phyloP scores from a whole-genome alignment of 2,329 filamentous ascomycete genomes.

The Aspergillus persii region DNA sequence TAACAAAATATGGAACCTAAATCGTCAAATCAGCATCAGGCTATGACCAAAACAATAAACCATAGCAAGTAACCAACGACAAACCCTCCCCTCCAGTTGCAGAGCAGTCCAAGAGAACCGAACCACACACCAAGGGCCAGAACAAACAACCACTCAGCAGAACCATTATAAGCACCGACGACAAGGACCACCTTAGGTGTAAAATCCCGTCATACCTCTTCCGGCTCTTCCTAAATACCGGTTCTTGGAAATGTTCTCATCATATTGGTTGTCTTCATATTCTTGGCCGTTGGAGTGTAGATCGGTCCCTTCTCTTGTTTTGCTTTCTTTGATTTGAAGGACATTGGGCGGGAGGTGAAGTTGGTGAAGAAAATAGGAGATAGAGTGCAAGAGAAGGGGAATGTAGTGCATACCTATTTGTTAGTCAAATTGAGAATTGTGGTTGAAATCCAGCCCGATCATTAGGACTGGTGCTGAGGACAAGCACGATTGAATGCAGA shows the following conservation, averaged over 20 bases:
- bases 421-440: not conserved
- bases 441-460: not conserved
- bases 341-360: not conserved
- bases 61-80: not conserved
- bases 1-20: not conserved
- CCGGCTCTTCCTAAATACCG: slow-evolving; percentile 49
- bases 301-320: not conserved
- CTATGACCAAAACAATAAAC: not conserved
- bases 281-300: slow-evolving; percentile 8
- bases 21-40: not conserved
- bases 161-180: slow-evolving; percentile 51
- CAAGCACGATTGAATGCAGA: not conserved
- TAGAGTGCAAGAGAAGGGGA: not conserved
- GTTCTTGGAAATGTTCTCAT: slow-evolving; percentile 44
- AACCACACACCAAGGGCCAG: slow-evolving; percentile 5
- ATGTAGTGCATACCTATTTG: not conserved
- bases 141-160: slow-evolving; percentile 38
- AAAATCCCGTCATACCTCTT: slow-evolving; percentile 44
- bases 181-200: slow-evolving; percentile 28
- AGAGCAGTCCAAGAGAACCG: not conserved
- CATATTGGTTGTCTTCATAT: slow-evolving; percentile 30
- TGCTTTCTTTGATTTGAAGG: not conserved
- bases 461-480: not conserved
- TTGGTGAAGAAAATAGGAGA: not conserved
- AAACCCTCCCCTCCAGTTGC: not conserved